Base-by-base conservation (phyloP, 306 rosid genomes). In the Corylus heterophylla region DNA sequence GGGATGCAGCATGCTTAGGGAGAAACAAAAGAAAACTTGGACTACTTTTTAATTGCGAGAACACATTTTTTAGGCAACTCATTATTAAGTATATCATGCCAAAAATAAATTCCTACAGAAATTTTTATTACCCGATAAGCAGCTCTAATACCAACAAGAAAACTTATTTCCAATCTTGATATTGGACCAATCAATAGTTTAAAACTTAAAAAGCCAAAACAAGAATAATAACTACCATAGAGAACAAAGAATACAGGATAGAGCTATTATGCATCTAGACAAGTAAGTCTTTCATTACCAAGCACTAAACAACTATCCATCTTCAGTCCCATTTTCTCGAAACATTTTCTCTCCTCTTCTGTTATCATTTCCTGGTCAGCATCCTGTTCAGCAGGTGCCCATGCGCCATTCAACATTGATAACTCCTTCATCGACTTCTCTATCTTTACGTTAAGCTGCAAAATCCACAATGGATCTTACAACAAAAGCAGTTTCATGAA, bases 321-420 rank as follows among this genome's bases (percentile, higher is more conserved):
- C 90, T 87, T 85, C 89, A 86, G 62, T 66, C 97, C 97, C 62
- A 92, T 88, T 79, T 80, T 90, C 75, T 84, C 85, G 20, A 89
- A 87, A 77, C 96, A 90, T 79, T 83, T 85, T 80, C 90, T 89
- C 88, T 94, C 98, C 85, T 94, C 97, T 16, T 86, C 83, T 7
- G 97, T 90, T 76, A 92, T 87, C 54, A 85, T 81, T 89, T 94
- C 97, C 71, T 74, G 76, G 87, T 94, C 97, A 79, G 82, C 64
- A 54, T 88, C 92, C 67, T 56, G 75, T 79, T 86, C 92, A 52
- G 87, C 66, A 62, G 90, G 90, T 31, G 80, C 81, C 89, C 94
- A 85, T 69, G 82, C 74, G 56, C 83, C 90, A 84, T 88, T 85
- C 84, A 94, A 80, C 81, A 87, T 88, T 64, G 87, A 80, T 77